Conservation (phyloP, 306 rosid genomes). For the Oxytropis ochrocephala region DNA sequence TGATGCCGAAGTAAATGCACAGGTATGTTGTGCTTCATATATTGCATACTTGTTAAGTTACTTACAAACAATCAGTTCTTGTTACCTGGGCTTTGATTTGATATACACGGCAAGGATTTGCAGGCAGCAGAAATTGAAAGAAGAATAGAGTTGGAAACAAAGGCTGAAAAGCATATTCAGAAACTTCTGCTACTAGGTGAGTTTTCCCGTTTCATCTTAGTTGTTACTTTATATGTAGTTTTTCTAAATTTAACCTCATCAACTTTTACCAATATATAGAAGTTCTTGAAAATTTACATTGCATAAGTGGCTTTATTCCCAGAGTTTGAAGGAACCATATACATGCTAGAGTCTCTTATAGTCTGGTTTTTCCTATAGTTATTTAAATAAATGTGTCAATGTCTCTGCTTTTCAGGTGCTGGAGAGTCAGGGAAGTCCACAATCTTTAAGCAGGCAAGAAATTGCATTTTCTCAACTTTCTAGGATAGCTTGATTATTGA, state of each 20-base stretch:
- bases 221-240: neutral
- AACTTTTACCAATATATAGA: neutral
- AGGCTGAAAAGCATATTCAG: conserved; percentile 91
- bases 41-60: neutral
- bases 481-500: neutral
- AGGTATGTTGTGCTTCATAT: conserved; percentile 41
- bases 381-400: neutral
- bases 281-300: neutral
- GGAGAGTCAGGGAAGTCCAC: conserved; percentile 98
- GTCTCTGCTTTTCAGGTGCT: conserved; percentile 46
- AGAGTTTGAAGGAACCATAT: conserved; percentile 7
- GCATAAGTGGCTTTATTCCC: neutral
- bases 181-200: conserved; percentile 90
- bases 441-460: conserved; percentile 85
- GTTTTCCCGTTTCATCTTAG: conserved; percentile 2
- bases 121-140: conserved; percentile 92
- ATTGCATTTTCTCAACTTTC: neutral
- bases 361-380: neutral
- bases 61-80: neutral
- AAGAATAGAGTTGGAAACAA: conserved; percentile 85
- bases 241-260: neutral
- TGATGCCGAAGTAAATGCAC: conserved; percentile 72
- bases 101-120: conserved; percentile 20
- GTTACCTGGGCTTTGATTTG: conserved; percentile 4
- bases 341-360: neutral